Base-by-base conservation (phyloP, 768 basidiomycete genomes). In the Termitomyces sp. region DNA sequence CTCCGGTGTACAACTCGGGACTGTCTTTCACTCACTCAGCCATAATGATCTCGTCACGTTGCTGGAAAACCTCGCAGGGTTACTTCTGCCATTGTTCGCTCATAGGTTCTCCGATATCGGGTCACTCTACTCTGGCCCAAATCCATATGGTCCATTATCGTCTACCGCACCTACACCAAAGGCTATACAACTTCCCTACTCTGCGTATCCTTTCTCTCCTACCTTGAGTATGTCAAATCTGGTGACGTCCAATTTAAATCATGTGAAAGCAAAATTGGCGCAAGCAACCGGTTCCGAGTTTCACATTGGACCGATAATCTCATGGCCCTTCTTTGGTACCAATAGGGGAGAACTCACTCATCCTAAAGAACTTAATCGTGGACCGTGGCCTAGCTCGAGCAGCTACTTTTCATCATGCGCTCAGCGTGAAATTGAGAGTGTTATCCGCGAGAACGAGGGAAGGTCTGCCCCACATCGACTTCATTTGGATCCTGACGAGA, bases 291-390 rank as follows among this genome's bases (percentile, higher is more conserved):
- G 49, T 12, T 63, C 69, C 36, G 74, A 79, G 51, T 82, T 79
- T 69, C 81, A 86, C 51, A 77, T 92, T 45, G 91, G 91, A 4
- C 87, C 88, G 8, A 93, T 94, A 65, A 82, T 93, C 51, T 92
- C 90, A 3, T 94, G 92, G 91, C 88, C 91, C 1, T 94, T 93
- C 77, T 94, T 94, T 68, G 91, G 91, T 47, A 87, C 89, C 4
- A 85, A 87, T 61, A 80, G 92, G 41, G 91, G 91, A 33, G 86
- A 89, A 57, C 78, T 90, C 24, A 62, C 70, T 3, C 87, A 88
- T 62, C 85, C 85, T 3, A 72, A 76, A 22, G 88, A 91, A 62
- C 77, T 93, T 36, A 77, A 90, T 64, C 84, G 91, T n/a, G 90
- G 91, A 2, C 92, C 91, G 0, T 93, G 90, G 88, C 57, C 77